Evolutionary conservation across 164 flowering plant genomes (phyloP).

Genomic region (Umbilicus rupestris): DNA sequence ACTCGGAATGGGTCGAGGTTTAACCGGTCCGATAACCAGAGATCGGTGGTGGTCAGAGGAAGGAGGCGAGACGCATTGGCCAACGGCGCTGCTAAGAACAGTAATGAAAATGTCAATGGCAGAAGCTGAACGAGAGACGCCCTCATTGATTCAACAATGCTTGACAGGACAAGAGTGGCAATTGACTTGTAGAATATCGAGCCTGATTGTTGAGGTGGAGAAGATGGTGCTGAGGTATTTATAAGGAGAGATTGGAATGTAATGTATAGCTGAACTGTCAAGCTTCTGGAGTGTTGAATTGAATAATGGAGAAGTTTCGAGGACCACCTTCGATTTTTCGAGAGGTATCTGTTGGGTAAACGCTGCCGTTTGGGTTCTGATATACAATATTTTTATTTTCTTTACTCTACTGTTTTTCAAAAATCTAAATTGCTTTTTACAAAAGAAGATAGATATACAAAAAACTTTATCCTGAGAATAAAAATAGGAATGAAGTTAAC

Average conservation of each 20-base stretch:
- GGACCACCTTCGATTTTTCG: neutral
- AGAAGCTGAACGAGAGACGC: neutral
- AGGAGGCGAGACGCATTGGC: conserved; percentile 1
- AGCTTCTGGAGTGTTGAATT: neutral
- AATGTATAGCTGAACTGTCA: too few relatives aligned
- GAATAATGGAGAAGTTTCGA: neutral
- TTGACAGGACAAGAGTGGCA: neutral
- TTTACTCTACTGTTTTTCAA: too few relatives aligned
- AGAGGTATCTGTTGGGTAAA: neutral
- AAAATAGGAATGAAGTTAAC: too few relatives aligned
- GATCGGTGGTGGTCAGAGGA: neutral
- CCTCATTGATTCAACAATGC: neutral
- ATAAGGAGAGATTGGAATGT: neutral
- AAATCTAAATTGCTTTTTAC: too few relatives aligned
- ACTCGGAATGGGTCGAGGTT: conserved; percentile 27
- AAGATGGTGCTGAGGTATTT: neutral
- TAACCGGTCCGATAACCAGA: neutral
- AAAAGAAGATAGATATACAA: too few relatives aligned
- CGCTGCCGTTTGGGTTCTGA: too few relatives aligned
- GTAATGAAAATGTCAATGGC: neutral
- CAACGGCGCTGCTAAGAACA: neutral
- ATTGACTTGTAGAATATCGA: too few relatives aligned
- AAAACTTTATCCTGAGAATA: too few relatives aligned
- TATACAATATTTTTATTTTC: too few relatives aligned
- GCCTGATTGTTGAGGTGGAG: neutral